These are phyloP conservation scores for Aureobasidium mangrovei DNA, from an alignment of 2,329 filamentous ascomycete genomes.

Conservation along the genomic window DNA sequence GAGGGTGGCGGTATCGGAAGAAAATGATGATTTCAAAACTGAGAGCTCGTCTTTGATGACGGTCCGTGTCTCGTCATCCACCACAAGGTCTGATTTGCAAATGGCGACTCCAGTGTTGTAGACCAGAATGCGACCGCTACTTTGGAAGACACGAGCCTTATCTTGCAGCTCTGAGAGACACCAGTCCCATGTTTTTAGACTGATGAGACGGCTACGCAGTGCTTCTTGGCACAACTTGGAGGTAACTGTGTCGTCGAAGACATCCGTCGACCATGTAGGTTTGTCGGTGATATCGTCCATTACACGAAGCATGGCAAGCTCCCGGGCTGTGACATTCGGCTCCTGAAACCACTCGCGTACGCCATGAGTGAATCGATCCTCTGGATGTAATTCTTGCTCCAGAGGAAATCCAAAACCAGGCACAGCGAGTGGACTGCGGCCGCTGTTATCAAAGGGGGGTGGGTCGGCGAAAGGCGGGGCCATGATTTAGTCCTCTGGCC, in stretches of 20 bases:
- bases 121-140: slow-evolving; percentile 1
- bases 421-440: slow-evolving; percentile 4
- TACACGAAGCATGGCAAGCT: slow-evolving; percentile 5
- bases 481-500: slow-evolving; percentile 2
- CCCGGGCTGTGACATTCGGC: slow-evolving; percentile 5
- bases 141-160: slow-evolving; percentile 1
- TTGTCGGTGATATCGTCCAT: background rate
- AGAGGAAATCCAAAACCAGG: slow-evolving; percentile 2
- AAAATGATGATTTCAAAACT: background rate
- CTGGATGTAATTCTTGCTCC: background rate
- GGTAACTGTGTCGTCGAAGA: background rate
- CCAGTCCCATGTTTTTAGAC: background rate
- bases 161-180: slow-evolving; percentile 6
- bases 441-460: slow-evolving; percentile 2
- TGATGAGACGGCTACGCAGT: slow-evolving; percentile 1
- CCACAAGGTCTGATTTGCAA: background rate
- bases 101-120: slow-evolving; percentile 3
- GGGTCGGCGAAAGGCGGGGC: slow-evolving; percentile 6
- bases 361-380: slow-evolving; percentile 10
- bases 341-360: background rate
- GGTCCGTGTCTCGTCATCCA: background rate
- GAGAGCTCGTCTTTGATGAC: background rate
- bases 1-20: background rate
- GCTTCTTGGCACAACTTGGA: slow-evolving; percentile 4
- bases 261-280: slow-evolving; percentile 3